These are phyloP conservation scores for Colletotrichum melonis DNA, from an alignment of 2,329 filamentous ascomycete species.

Conservation along the genomic window DNA sequence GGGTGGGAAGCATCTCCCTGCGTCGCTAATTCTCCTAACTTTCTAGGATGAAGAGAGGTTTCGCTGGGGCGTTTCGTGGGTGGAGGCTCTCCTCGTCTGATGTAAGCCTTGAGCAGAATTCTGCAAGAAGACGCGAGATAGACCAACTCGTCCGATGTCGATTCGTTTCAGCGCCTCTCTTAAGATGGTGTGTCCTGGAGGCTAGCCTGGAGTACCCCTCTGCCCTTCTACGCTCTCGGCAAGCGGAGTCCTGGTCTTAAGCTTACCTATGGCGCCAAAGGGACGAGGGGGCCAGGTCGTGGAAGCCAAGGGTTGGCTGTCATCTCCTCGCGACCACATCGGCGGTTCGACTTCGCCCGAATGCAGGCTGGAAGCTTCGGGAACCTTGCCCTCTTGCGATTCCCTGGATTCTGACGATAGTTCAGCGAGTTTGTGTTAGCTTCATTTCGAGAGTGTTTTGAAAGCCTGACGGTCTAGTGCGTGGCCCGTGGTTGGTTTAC, in stretches of 20 bases:
- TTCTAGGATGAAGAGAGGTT: conserved; percentile 12
- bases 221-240: background rate
- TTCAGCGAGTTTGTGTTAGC: conserved; percentile 15
- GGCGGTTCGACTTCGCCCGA: conserved; percentile 24
- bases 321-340: background rate
- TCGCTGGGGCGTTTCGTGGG: conserved; percentile 14
- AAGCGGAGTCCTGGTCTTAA: conserved; percentile 16
- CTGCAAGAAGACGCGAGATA: conserved; percentile 11
- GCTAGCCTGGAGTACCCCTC: background rate
- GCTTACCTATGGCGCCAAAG: conserved; percentile 14
- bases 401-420: conserved; percentile 16
- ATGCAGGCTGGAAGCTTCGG: conserved; percentile 25
- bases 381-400: conserved; percentile 2
- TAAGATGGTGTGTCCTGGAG: background rate
- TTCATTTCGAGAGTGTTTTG: conserved; percentile 26
- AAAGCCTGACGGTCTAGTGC: background rate
- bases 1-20: conserved; percentile 7
- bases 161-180: conserved; percentile 16
- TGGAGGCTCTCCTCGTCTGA: conserved; percentile 7
- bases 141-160: conserved; percentile 21
- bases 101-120: conserved; percentile 5
- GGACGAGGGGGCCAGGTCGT: background rate
- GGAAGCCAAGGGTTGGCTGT: conserved; percentile 14
- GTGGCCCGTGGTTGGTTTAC: conserved; percentile 10
- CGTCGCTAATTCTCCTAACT: too few relatives aligned